Base-by-base conservation (phyloP, 306 rosid genomes). In the Fragaria ananassa region DNA sequence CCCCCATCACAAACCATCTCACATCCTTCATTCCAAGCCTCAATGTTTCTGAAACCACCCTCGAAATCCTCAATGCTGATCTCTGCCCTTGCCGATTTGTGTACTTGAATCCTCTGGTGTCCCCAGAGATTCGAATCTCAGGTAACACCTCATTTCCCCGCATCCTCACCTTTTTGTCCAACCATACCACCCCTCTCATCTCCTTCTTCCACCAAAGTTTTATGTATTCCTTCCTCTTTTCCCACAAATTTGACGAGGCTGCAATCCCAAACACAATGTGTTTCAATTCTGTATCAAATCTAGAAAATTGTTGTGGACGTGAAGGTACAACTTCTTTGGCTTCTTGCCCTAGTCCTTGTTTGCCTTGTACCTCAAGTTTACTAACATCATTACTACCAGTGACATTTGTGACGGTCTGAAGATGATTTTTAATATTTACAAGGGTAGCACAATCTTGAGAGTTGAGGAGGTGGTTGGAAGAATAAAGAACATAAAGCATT, bases 1-100 rank as follows among this genome's bases (percentile, higher is more conserved):
- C 97, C 4, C 99, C 97, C 97, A 95, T 90, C 29, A 95, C 91
- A 39, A 92, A 89, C 99, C 98, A 95, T 50, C 97, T 87, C 75
- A 91, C 97, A 70, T 95, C 98, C 81, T 89, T 80, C 88, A 91
- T 4, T 19, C 99, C 99, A 21, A 95, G 91, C 82, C 90, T 87
- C 42, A 92, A 21, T 27, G 98, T 92, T 78, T 92, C 99, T 1
- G 92, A 87, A 27, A 91, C 93, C 25, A 92, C 83, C 78, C 99
- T 84, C 0, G 99, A 92, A 71, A 95, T 90, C 91, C 97, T 79
- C 79, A 92, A 51, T 4, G 99, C 99, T 9, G 99, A 90, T 70
- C 99, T 79, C 31, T 79, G 85, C 11, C 97, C 98, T 45, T 89
- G 97, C 1, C 78, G 81, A 78, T 96, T 91, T 0, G 88, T 81